Percentiles rank a stretch among this genome's conserved stretches.
Evolutionary conservation across 331 rosid genomes (phyloP).

Genomic region (Quercus tomentella): DNA sequence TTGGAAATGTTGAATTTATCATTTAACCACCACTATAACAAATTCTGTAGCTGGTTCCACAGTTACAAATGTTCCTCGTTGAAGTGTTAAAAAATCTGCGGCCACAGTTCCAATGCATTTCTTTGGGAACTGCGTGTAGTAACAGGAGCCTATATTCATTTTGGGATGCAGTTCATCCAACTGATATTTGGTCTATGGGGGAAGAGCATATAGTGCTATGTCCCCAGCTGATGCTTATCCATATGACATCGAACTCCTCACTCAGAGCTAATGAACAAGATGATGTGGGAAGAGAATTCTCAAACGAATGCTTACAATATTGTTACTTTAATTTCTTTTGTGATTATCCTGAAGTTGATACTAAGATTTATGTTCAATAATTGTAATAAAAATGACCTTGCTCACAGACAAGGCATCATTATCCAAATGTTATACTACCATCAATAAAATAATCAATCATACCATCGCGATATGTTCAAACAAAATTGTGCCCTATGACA

Average conservation of each 20-base stretch:
- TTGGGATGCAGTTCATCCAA: slow-evolving; percentile 3
- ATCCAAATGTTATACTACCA: no score
- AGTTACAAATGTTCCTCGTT: slow-evolving; percentile 4
- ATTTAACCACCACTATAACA: no score
- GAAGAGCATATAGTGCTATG: slow-evolving; percentile 11
- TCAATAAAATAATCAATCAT: no score
- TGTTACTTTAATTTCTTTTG: background rate
- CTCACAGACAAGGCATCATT: no score
- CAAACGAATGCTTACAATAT: background rate
- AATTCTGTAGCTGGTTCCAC: background rate
- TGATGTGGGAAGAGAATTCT: background rate
- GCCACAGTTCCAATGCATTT: background rate
- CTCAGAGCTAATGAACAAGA: background rate
- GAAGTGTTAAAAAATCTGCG: no score
- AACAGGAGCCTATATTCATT: background rate
- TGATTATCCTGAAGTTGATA: background rate
- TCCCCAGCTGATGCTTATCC: slow-evolving; percentile 8
- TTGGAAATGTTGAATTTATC: no score
- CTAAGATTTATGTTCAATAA: background rate
- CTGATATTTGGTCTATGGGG: background rate
- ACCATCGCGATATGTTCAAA: no score
- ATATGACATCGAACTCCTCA: slow-evolving; percentile 5
- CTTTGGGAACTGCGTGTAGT: background rate
- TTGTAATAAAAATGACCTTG: no score
- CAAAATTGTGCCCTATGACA: no score